Percentiles rank a stretch among this genome's conserved stretches.
These are phyloP conservation scores for Coelastrella sp. DNA, from an alignment of 139 green algal species.

Conservation along the genomic window DNA sequence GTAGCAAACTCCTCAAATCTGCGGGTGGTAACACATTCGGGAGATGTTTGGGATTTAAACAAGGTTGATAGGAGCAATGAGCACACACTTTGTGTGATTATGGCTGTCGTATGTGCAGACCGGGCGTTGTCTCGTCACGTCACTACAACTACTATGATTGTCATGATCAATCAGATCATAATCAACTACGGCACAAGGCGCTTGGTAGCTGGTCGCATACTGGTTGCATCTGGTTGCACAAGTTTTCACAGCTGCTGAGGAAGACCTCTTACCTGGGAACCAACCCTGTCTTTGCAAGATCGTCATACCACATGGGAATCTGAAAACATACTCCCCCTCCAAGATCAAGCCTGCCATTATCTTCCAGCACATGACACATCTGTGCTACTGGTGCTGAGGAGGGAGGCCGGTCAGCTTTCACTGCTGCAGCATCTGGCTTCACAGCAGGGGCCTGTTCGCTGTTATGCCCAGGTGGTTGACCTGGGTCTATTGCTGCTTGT, in stretches of 20 bases:
- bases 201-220: too few species aligned
- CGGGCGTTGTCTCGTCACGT: too few species aligned
- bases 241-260: not conserved
- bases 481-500: too few species aligned
- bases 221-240: not conserved
- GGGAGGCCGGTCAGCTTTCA: not conserved
- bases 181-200: too few species aligned
- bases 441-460: not conserved
- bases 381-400: not conserved
- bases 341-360: slow-evolving; percentile 15
- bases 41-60: too few species aligned
- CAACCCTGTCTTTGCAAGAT: slow-evolving; percentile 38
- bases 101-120: too few species aligned
- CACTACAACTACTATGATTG: too few species aligned
- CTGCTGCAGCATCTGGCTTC: not conserved
- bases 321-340: slow-evolving; percentile 12
- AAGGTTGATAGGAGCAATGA: too few species aligned
- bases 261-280: slow-evolving; percentile 13
- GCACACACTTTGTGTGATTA: too few species aligned
- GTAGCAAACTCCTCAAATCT: slow-evolving; percentile 27
- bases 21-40: too few species aligned
- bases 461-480: too few species aligned
- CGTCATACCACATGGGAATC: slow-evolving; percentile 44
- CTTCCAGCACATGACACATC: slow-evolving; percentile 21
- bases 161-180: too few species aligned